Base-by-base conservation (phyloP, 176 grass and related monocot species). In the Triticum aestivum region DNA sequence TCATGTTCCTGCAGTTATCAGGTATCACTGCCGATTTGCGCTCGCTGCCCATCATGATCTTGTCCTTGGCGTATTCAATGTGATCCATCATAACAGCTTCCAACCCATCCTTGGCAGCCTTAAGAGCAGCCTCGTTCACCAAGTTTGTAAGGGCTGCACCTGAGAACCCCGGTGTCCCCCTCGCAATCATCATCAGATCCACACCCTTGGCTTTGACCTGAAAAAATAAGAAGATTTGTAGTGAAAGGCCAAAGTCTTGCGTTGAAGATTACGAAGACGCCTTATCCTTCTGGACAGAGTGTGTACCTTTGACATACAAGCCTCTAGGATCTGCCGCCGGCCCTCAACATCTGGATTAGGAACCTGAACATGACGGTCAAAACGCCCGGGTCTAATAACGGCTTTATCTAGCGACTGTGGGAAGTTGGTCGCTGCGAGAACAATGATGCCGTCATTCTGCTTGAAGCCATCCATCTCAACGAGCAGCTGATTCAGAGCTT, bases 31-130 rank as follows among this genome's bases (percentile, higher is more conserved):
- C 89, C 34, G 92, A 89, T 79, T 91, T 91, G 52, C 85, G 86
- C 77, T 94, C 89, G 0, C 87, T 89, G 13, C 92, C 92, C 90
- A 91, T 91, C 82, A 90, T 88, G 66, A 94, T 92, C 30, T 81
- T 81, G 73, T 94, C 89, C 77, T 89, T 94, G 1, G 92, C 87
- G 75, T 90, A 85, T 39, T 94, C 92, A n/a, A 94, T 59, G 34
- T 91, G 89, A 29, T 26, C 37, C 92, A 91, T 92, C 30, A 47
- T 92, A 32, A 94, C 90, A 65, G 87, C 81, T 65, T 90, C 87
- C 33, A 87, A 87, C 26, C 82, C 89, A 72, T 94, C 90, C 87
- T 87, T 91, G 41, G 92, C 92, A 15, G 92, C 90, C 67, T 89
- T 91, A 8, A 32, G 32, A 32, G 32, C 32, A 32, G 32, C 32